Evolutionary conservation across 139 green algal genomes (phyloP), one percentile per base, ranked within the genome.

Genomic region (Tetradesmus obliquus): DNA sequence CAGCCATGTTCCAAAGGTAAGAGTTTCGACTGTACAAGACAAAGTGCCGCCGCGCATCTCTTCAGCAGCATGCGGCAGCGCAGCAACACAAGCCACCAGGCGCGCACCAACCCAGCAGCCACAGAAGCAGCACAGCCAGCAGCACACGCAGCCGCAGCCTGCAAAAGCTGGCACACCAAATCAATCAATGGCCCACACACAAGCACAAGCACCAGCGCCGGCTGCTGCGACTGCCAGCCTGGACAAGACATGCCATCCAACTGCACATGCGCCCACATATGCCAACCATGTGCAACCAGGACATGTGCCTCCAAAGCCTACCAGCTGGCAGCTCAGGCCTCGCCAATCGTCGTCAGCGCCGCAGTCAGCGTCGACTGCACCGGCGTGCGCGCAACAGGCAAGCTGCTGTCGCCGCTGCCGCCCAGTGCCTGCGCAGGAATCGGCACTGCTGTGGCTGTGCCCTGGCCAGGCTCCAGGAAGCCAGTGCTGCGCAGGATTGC

Each of bases 401-500:
- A 85, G 58, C 51, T 20, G 45, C 62, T 51, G 71, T 45, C 86
- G 51, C 71, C 69, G 71, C 53, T 74, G 53, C 86, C 69, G 51
- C 45, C 86, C 19, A 71, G 71, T 22, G 55, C 86, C 22, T 58
- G 81, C 32, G 90, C 83, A 58, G 83, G 24, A 12, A 45, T 71
- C 32, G 85, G 20, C 69, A 24, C 80, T 51, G 32, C 89, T 62
- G 60, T 79, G 83, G 89, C 55, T 51, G 54, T 62, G 12, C 8
- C 81, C 5, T 55, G 88, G 0, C 89, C 82, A 12, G 91, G 86
- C 79, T 95, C 93, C 17, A 95, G 88, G 19, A 95, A 95, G 0
- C 93, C 93, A 3, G 93, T 95, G 51, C 88, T 93, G 88, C 91
- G 92, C 22, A 95, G 81, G 60, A 95, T 94, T 55, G 93, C 92